Evolutionary conservation across 352 stramenopile species (phyloP), one percentile per base, ranked within the genome.

Genomic region (Phytophthora hybrid): DNA sequence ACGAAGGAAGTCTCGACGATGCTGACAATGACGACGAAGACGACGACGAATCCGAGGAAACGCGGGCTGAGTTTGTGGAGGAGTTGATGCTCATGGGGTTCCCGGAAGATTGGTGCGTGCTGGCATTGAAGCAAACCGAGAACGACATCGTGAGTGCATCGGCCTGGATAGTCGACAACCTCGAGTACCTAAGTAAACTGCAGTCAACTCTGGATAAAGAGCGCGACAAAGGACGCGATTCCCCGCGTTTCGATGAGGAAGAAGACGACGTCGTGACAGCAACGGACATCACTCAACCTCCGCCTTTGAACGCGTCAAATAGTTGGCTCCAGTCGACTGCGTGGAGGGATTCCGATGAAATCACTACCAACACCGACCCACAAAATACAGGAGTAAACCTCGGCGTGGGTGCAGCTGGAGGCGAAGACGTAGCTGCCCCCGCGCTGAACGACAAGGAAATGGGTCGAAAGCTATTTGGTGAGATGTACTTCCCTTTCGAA

Each of bases 51-150:
- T 82, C 82, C 0, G 85, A 91, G 23, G 87, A 88, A 58, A 77
- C 79, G 26, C 77, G 82, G 4, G 71, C 84, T 5, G 89, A 94
- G 60, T 91, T 97, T 67, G 92, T 98, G 7, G 89, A 97, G 46
- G 93, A 98, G 73, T 79, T 98, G 5, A 96, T 96, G 84, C 79
- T 97, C 8, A 98, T 98, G 88, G 94, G 94, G 0, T 98, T 98
- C 51, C 93, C 93, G 0, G 87, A 98, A 65, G 92, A 98, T 63
- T 98, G 94, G 94, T 98, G 94, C 34, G 73, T 96, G 0, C 59
- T 98, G 47, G 94, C 93, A 1, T 67, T 98, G 31, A 96, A 97
- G 23, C 90, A 98, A 54, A 98, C 93, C 0, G 86, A 93, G 55
- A 97, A 97, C 60, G 91, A 98, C 55, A 95, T 98, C 44, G 86